Evolutionary conservation across 2,329 filamentous ascomycete genomes (phyloP).

Genomic region (Zasmidium angulare): DNA sequence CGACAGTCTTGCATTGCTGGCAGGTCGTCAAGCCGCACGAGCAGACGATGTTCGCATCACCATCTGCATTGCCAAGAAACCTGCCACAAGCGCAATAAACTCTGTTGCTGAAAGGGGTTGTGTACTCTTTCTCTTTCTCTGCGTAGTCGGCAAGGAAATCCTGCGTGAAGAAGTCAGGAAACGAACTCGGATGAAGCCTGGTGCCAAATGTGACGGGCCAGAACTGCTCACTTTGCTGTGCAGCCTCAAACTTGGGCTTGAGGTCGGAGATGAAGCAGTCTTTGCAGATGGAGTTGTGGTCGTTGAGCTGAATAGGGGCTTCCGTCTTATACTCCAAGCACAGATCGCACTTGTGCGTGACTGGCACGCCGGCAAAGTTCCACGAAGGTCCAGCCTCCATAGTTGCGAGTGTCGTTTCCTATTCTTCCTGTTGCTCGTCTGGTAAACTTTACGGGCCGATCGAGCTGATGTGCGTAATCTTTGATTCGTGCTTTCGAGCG

Average conservation of each 20-base stretch:
- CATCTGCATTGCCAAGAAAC: conserved; percentile 2
- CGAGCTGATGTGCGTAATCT: too few relatives aligned
- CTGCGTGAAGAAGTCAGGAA: neutral
- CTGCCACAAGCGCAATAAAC: conserved; percentile 5
- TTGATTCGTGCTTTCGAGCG: too few relatives aligned
- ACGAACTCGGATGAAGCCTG: neutral
- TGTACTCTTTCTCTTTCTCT: neutral
- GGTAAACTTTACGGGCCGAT: neutral
- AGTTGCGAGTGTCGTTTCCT: neutral
- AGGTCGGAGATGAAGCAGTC: conserved; percentile 2
- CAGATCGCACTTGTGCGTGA: neutral
- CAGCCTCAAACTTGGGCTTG: neutral
- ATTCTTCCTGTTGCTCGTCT: neutral
- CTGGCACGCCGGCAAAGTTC: neutral
- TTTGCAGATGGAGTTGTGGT: neutral
- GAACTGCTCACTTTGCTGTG: neutral
- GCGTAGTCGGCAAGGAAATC: neutral
- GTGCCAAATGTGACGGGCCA: conserved; percentile 1
- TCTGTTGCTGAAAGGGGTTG: neutral
- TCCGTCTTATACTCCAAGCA: neutral
- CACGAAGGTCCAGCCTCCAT: neutral
- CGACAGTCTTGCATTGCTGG: too few relatives aligned
- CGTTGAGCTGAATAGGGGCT: neutral
- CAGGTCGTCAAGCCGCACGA: too few relatives aligned
- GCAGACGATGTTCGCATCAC: neutral